These are phyloP conservation scores for Monosporascus sp. DNA, from an alignment of 2,329 filamentous ascomycete species.

Conservation along the genomic window DNA sequence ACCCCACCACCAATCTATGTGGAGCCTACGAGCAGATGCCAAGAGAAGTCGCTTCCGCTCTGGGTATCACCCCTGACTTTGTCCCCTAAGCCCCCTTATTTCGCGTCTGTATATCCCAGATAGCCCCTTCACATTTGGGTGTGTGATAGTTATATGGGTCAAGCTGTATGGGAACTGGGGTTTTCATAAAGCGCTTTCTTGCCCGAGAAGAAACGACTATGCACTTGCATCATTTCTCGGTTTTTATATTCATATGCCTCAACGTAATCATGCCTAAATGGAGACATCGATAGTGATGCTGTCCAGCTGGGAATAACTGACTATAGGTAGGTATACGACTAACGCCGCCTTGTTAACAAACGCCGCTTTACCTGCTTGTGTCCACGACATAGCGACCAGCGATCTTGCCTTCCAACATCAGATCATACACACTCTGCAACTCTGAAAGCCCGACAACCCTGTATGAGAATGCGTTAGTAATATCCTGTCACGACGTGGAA, in stretches of 20 bases:
- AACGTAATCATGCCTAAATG: background rate
- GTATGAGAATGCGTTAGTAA: background rate
- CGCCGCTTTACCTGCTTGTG: background rate
- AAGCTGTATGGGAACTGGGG: no score
- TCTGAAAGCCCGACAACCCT: constrained; percentile 1
- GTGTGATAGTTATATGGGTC: no score
- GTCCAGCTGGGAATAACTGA: background rate
- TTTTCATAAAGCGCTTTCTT: no score
- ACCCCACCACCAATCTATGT: background rate
- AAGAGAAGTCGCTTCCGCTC: background rate
- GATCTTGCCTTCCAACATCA: background rate
- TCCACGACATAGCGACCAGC: constrained; percentile 1
- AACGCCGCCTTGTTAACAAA: background rate
- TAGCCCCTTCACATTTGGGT: no score
- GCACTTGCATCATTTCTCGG: background rate
- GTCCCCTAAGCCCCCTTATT: no score
- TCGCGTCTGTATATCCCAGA: no score
- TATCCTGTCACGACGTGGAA: background rate
- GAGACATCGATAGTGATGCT: background rate
- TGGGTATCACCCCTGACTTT: no score
- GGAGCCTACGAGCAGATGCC: background rate
- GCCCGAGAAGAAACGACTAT: background rate
- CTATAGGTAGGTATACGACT: background rate
- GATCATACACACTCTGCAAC: background rate
- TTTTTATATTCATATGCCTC: background rate